These are phyloP conservation scores for Phytopythium mirpurense DNA, from an alignment of 352 stramenopile genomes.

Conservation along the genomic window DNA sequence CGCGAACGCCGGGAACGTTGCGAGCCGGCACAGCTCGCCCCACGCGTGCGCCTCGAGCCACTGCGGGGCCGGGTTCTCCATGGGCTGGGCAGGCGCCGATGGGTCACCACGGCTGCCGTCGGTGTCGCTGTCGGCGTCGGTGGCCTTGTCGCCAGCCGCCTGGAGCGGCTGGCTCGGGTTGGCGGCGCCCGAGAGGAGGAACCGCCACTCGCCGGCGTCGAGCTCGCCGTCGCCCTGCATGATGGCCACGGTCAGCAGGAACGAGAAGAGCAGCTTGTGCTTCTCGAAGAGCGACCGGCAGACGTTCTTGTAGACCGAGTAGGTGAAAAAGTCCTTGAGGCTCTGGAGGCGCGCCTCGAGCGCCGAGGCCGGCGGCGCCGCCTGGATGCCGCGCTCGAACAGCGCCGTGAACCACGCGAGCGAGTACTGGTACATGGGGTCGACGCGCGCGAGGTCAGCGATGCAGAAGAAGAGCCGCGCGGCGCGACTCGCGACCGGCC, in stretches of 20 bases:
- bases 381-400: slow-evolving; percentile 88
- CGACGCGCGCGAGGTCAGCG: slow-evolving; percentile 84
- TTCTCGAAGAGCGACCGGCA: slow-evolving; percentile 93
- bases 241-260: slow-evolving; percentile 89
- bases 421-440: slow-evolving; percentile 95
- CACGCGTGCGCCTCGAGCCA: slow-evolving; percentile 72
- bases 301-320: slow-evolving; percentile 93
- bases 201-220: slow-evolving; percentile 86
- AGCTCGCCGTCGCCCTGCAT: slow-evolving; percentile 81
- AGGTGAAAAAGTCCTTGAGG: slow-evolving; percentile 91
- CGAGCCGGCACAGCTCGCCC: slow-evolving; percentile 44
- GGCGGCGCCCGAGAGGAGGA: slow-evolving; percentile 84
- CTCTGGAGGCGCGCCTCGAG: slow-evolving; percentile 80
- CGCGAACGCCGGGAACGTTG: slow-evolving; percentile 24
- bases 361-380: slow-evolving; percentile 76
- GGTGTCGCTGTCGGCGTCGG: no score
- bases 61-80: slow-evolving; percentile 21
- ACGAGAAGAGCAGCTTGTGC: slow-evolving; percentile 93
- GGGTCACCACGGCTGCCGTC: no score
- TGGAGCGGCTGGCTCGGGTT: slow-evolving; percentile 12
- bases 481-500: slow-evolving; percentile 83
- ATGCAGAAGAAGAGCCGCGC: slow-evolving; percentile 93
- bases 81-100: slow-evolving; percentile 1
- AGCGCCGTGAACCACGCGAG: slow-evolving; percentile 91
- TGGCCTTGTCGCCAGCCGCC: slow-evolving; percentile 5